A percentile compares a stretch with the other conserved stretches of the same genome.
Evolutionary conservation across 176 grass and related monocot genomes (phyloP).

Genomic region (Dendrocalamus sinicus): DNA sequence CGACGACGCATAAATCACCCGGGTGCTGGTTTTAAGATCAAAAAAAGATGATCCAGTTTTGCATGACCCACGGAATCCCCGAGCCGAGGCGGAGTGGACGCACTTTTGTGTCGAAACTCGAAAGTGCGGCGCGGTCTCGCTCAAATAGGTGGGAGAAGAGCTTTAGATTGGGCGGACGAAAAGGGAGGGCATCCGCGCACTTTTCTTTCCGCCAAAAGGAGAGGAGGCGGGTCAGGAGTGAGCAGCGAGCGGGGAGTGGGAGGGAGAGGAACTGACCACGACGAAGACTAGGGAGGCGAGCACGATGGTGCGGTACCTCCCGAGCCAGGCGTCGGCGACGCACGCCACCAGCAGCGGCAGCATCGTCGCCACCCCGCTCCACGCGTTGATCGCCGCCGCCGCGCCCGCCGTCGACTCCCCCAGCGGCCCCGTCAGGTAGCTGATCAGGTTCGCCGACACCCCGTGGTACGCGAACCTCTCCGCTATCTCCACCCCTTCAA

Average conservation of each 20-base stretch:
- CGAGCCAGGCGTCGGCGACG: constrained; percentile 79
- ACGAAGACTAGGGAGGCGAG: constrained; percentile 68
- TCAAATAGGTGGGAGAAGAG: not conserved
- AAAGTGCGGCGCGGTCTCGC: not conserved
- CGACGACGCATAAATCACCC: too few relatives aligned
- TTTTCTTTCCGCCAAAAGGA: not conserved
- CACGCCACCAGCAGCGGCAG: constrained; percentile 66
- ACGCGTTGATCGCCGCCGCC: constrained; percentile 60
- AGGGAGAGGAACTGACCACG: constrained; percentile 33
- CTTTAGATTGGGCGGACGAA: not conserved
- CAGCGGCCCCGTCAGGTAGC: constrained; percentile 68
- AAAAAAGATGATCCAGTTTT: not conserved
- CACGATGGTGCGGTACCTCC: constrained; percentile 64
- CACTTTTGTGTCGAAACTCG: not conserved
- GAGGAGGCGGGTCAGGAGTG: not conserved
- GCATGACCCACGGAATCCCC: not conserved
- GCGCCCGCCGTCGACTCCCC: constrained; percentile 61
- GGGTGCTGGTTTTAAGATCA: not conserved
- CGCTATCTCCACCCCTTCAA: constrained; percentile 66
- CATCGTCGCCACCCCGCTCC: constrained; percentile 59
- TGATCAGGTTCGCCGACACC: constrained; percentile 69
- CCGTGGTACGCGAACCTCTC: constrained; percentile 75
- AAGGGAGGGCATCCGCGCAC: not conserved
- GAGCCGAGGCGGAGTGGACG: not conserved
- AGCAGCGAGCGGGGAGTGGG: not conserved